phyloP scores from a whole-genome alignment of 441 rosid species.

The Bocquillonia castaneifolia region DNA sequence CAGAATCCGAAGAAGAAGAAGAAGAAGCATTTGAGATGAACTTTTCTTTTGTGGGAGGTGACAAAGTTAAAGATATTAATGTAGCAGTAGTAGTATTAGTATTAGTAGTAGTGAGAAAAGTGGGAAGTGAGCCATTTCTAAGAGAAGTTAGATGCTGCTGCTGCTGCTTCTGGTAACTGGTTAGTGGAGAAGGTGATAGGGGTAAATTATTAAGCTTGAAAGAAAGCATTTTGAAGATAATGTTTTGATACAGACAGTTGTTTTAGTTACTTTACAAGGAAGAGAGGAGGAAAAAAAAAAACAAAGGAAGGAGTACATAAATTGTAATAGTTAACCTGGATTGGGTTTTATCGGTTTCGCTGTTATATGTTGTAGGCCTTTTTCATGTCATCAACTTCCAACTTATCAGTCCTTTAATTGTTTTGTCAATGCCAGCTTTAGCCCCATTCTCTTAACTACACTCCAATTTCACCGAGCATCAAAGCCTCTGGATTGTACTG shows the following conservation, averaged over 20 bases:
- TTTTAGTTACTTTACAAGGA: not conserved
- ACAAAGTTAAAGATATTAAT: not conserved
- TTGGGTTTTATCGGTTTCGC: not conserved
- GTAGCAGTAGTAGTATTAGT: not conserved
- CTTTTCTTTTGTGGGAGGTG: not conserved
- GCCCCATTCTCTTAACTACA: too few relatives aligned
- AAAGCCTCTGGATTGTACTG: too few relatives aligned
- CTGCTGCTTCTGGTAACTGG: not conserved
- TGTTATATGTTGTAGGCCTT: too few relatives aligned
- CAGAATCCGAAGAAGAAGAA: constrained; percentile 18
- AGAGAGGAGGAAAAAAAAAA: not conserved
- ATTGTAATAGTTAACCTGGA: too few relatives aligned
- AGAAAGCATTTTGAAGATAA: constrained; percentile 1
- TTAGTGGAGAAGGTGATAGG: not conserved
- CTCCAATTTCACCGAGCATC: too few relatives aligned
- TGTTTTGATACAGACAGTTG: not conserved
- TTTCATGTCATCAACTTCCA: too few relatives aligned
- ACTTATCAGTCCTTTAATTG: too few relatives aligned
- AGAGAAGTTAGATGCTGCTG: not conserved
- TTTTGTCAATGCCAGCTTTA: too few relatives aligned
- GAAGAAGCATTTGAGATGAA: not conserved
- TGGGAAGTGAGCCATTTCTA: not conserved
- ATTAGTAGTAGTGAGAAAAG: not conserved
- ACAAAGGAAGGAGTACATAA: too few relatives aligned
- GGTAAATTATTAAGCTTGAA: constrained; percentile 2